Base-by-base conservation (phyloP, 768 basidiomycete genomes). In the Porphyrellus cyaneotinctus region DNA sequence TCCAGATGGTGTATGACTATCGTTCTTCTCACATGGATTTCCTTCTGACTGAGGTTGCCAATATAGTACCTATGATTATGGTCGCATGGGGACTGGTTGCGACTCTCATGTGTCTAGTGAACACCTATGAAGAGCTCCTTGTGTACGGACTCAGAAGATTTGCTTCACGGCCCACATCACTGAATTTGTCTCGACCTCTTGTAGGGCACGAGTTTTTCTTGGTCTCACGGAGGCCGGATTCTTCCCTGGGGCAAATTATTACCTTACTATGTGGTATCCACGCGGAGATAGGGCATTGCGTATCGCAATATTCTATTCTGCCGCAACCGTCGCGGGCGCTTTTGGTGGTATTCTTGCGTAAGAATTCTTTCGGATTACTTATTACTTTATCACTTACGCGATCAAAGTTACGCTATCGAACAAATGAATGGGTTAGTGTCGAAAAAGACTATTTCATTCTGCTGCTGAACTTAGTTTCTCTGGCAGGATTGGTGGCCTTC, bases 261-360 rank as follows among this genome's bases (percentile, higher is more conserved):
- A 72, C 37, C 68, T 83, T 38, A 80, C 79, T 12, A 64, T 81
- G 44, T 85, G 84, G 83, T 81, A 88, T 61, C 75, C 80, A 10
- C 72, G 78, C 32, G 69, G 70, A 47, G 84, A 86, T 60, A 77
- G 83, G 38, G 82, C 79, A 17, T 70, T 68, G 59, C 77, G 84
- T 23, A 75, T 83, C 49, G 81, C 83, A 5, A 71, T 85, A 33
- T 85, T 86, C 72, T 84, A 83, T 64, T 78, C 78, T 18, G 81
- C 82, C 33, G 81, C 82, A 12, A 83, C 81, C 2, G 61, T 79
- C 32, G 77, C 82, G 17, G 82, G 75, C 49, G 67, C 71, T 56
- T 81, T 71, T 63, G 78, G 80, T 43, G 79, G 80, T 30, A 60
- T 81, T 42, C 70, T 64, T 28, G 80, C 79, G 49, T 80, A 61